A percentile compares a stretch with the other conserved stretches of the same genome.
These are phyloP conservation scores for Zangia roseola DNA, from an alignment of 768 basidiomycete species.

Conservation along the genomic window DNA sequence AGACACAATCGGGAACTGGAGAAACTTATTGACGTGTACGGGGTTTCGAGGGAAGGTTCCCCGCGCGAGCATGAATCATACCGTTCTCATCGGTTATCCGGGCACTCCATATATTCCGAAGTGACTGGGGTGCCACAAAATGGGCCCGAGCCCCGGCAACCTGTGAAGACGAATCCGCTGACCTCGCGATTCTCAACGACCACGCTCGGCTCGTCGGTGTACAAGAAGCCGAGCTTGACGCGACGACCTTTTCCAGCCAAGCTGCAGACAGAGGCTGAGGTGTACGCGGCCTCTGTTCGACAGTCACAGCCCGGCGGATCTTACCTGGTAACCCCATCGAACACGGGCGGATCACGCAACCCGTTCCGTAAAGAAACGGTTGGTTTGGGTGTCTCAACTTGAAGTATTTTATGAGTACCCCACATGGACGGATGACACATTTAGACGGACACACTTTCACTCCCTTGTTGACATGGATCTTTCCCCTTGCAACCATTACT, in stretches of 20 bases:
- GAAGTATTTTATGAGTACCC: slow-evolving; percentile 11
- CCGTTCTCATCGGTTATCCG: slow-evolving; percentile 39
- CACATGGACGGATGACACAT: slow-evolving; percentile 25
- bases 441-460: slow-evolving; percentile 18
- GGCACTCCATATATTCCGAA: slow-evolving; percentile 65
- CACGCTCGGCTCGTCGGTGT: slow-evolving; percentile 39
- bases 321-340: slow-evolving; percentile 41
- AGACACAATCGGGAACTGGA: slow-evolving; percentile 49
- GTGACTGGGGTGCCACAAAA: slow-evolving; percentile 60
- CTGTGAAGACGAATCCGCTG: slow-evolving; percentile 49
- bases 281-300: slow-evolving; percentile 51
- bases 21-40: slow-evolving; percentile 48
- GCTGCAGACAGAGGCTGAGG: slow-evolving; percentile 56
- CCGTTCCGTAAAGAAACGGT: slow-evolving; percentile 46
- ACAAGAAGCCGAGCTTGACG: slow-evolving; percentile 30
- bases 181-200: slow-evolving; percentile 50
- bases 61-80: slow-evolving; percentile 26
- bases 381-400: slow-evolving; percentile 4
- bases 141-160: slow-evolving; percentile 72
- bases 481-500: slow-evolving; percentile 16
- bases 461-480: slow-evolving; percentile 2
- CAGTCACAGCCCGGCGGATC: slow-evolving; percentile 36
- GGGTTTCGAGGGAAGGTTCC: slow-evolving; percentile 43
- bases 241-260: slow-evolving; percentile 28
- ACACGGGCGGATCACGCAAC: slow-evolving; percentile 50